Conservation (phyloP, 306 rosid species). For the Ammopiptanthus mongolicus region DNA sequence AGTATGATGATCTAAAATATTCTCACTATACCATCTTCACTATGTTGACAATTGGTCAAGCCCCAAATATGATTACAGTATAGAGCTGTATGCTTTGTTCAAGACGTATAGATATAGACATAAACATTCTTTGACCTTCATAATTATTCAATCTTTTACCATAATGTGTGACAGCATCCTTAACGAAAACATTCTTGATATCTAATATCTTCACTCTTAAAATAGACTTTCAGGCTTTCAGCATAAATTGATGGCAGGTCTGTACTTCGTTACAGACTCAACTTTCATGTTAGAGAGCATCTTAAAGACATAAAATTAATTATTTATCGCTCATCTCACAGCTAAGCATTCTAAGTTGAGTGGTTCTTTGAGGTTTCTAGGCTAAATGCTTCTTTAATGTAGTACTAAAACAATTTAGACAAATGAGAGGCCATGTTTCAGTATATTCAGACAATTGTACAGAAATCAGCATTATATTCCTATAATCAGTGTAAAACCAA, state of each 20-base stretch:
- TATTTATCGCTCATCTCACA: background rate
- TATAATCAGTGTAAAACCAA: background rate
- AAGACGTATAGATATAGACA: background rate
- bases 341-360: background rate
- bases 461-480: background rate
- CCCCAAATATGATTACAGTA: background rate
- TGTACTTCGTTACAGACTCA: background rate
- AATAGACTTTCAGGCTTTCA: background rate
- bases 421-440: background rate
- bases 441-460: background rate
- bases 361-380: background rate
- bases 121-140: background rate
- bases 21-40: conserved; percentile 1
- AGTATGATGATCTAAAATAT: background rate
- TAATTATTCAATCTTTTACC: background rate
- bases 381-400: background rate
- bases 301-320: background rate
- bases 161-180: background rate
- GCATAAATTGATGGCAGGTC: background rate
- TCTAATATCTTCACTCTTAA: no score
- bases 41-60: background rate
- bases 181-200: no score
- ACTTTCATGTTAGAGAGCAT: background rate
- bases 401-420: background rate
- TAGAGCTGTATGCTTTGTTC: background rate